Percentiles rank a stretch among this genome's conserved stretches.
phyloP scores from a whole-genome alignment of 768 basidiomycete genomes.

The Pilatotrama ljubarskyi region DNA sequence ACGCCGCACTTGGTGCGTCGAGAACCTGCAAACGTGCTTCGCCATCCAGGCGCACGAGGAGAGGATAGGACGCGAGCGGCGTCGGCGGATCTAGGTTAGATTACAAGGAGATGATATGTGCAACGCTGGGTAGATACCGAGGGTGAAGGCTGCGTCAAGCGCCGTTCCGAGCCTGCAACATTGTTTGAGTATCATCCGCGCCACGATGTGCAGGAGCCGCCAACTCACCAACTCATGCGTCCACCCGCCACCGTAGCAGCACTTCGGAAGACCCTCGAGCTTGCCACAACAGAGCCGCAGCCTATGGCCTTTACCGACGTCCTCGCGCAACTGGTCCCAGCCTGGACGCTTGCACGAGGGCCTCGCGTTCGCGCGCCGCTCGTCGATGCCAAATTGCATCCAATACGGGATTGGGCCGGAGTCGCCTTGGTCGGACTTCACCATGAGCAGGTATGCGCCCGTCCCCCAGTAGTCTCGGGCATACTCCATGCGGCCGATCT shows the following conservation, averaged over 20 bases:
- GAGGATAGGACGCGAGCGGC: no score
- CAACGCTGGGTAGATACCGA: no score
- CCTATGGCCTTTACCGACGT: not conserved
- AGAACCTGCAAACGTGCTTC: no score
- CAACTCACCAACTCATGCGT: constrained; percentile 2
- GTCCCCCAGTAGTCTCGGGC: not conserved
- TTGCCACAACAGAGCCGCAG: constrained; percentile 6
- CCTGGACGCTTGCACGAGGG: not conserved
- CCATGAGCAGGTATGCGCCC: constrained; percentile 2
- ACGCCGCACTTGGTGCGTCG: no score
- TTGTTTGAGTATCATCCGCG: no score
- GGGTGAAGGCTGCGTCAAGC: no score
- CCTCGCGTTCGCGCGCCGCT: not conserved
- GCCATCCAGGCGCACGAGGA: no score
- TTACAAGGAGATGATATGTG: no score
- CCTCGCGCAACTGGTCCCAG: not conserved
- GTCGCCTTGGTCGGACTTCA: not conserved
- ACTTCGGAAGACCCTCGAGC: not conserved
- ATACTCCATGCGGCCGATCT: constrained; percentile 4
- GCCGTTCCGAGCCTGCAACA: no score
- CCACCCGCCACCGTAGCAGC: constrained; percentile 14
- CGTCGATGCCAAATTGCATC: constrained; percentile 11
- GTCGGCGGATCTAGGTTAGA: no score
- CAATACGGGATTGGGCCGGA: not conserved
- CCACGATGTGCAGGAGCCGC: no score